phyloP scores from a whole-genome alignment of 495 filamentous ascomycete species.

The Penicilliopsis zonata region DNA sequence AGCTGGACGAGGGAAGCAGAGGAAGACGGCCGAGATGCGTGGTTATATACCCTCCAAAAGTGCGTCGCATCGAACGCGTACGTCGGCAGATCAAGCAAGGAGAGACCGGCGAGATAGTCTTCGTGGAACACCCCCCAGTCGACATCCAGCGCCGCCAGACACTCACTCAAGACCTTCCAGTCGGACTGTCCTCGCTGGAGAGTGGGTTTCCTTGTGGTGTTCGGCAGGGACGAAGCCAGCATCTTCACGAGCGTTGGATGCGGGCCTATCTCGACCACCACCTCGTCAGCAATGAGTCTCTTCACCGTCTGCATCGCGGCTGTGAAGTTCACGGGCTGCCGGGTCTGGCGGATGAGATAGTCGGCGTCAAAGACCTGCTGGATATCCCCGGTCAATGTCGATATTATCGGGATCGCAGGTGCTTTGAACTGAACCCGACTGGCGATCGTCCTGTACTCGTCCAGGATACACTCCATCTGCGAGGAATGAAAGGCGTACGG shows the following conservation, averaged over 20 bases:
- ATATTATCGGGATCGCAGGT: slow-evolving; percentile 17
- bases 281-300: slow-evolving; percentile 5
- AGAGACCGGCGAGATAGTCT: slow-evolving; percentile 38
- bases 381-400: slow-evolving; percentile 13
- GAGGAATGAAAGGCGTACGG: slow-evolving; percentile 44
- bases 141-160: slow-evolving; percentile 45
- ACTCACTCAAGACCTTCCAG: slow-evolving; percentile 43
- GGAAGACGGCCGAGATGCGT: no score
- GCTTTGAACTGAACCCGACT: slow-evolving; percentile 20
- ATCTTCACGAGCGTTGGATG: slow-evolving; percentile 22
- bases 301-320: slow-evolving; percentile 13
- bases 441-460: slow-evolving; percentile 25
- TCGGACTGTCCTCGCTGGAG: slow-evolving; percentile 24
- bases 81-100: slow-evolving; percentile 47
- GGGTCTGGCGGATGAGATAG: slow-evolving; percentile 16
- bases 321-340: slow-evolving; percentile 19
- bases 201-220: slow-evolving; percentile 24
- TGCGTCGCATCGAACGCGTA: slow-evolving; percentile 39
- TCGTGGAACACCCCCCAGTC: slow-evolving; percentile 57
- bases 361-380: slow-evolving; percentile 12
- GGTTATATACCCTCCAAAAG: no score
- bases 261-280: slow-evolving; percentile 30
- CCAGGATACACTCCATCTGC: slow-evolving; percentile 39
- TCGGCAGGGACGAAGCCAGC: slow-evolving; percentile 9
- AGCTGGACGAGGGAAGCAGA: no score